Evolutionary conservation across 257 asterid species (phyloP).

Genomic region (Mentha longifolia): DNA sequence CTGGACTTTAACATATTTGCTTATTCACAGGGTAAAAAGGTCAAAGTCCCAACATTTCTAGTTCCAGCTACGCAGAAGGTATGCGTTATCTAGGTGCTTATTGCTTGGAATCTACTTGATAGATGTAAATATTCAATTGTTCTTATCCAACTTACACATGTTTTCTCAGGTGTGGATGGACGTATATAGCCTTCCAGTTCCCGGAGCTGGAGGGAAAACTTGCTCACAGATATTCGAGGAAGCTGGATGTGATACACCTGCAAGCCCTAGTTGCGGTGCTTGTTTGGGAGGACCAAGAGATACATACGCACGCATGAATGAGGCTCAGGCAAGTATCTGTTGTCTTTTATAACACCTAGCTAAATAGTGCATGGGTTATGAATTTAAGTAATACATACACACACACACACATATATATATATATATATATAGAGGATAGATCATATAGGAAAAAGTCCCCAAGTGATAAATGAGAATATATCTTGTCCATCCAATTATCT

Average conservation of each 20-base stretch:
- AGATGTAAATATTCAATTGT: not conserved
- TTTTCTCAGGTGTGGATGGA: conserved; percentile 95
- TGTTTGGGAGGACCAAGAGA: conserved; percentile 97
- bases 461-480: too few relatives aligned
- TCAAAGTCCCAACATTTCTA: conserved; percentile 97
- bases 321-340: conserved; percentile 68
- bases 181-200: conserved; percentile 83
- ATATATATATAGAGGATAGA: too few relatives aligned
- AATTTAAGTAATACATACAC: too few relatives aligned
- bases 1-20: conserved; percentile 26
- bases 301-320: conserved; percentile 95
- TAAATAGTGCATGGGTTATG: too few relatives aligned
- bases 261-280: conserved; percentile 98
- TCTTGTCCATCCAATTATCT: too few relatives aligned
- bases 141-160: not conserved
- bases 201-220: conserved; percentile 93
- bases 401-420: too few relatives aligned
- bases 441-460: too few relatives aligned
- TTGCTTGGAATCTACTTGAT: not conserved
- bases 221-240: conserved; percentile 98
- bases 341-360: not conserved
- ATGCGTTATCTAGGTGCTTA: not conserved
- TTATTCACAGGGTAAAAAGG: conserved; percentile 75
- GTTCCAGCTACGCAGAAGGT: conserved; percentile 98
- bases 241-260: conserved; percentile 98